phyloP scores from a whole-genome alignment of 1,284 basidiomycete genomes.

The Paramarasmius palmivorus region DNA sequence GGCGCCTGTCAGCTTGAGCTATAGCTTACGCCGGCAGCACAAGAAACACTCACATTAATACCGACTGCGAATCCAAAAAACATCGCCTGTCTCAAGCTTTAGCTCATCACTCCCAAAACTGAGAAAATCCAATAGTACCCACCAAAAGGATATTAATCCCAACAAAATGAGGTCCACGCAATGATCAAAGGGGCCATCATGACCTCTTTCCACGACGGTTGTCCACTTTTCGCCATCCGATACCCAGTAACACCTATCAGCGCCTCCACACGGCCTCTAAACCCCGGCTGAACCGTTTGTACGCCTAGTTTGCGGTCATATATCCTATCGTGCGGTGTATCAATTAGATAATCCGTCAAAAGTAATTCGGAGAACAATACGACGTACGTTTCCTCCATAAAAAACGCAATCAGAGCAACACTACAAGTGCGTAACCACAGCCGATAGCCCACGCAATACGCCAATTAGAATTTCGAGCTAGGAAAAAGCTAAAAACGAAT shows the following conservation, averaged over 20 bases:
- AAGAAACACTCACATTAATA: conserved; percentile 46
- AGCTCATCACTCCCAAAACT: neutral
- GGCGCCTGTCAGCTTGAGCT: no score
- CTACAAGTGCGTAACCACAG: conserved; percentile 39
- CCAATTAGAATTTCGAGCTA: conserved; percentile 46
- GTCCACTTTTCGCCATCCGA: conserved; percentile 43
- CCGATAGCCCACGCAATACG: conserved; percentile 59
- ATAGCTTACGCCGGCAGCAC: neutral
- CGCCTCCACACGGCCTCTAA: conserved; percentile 26
- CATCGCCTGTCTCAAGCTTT: conserved; percentile 28
- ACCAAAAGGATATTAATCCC: conserved; percentile 42
- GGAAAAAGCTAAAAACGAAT: conserved; percentile 56
- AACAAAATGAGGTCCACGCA: conserved; percentile 44
- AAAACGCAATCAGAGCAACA: conserved; percentile 43
- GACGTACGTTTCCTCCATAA: conserved; percentile 46
- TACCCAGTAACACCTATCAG: conserved; percentile 48
- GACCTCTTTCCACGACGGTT: conserved; percentile 34
- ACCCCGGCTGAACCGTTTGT: conserved; percentile 36
- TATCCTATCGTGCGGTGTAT: conserved; percentile 34
- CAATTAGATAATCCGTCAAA: neutral
- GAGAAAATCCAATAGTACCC: neutral
- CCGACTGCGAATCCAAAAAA: conserved; percentile 53
- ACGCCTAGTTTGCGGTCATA: conserved; percentile 45
- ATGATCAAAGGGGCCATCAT: conserved; percentile 36
- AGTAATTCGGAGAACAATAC: no score